phyloP scores from a whole-genome alignment of 768 basidiomycete genomes.

The Panaeolus cyanescens region DNA sequence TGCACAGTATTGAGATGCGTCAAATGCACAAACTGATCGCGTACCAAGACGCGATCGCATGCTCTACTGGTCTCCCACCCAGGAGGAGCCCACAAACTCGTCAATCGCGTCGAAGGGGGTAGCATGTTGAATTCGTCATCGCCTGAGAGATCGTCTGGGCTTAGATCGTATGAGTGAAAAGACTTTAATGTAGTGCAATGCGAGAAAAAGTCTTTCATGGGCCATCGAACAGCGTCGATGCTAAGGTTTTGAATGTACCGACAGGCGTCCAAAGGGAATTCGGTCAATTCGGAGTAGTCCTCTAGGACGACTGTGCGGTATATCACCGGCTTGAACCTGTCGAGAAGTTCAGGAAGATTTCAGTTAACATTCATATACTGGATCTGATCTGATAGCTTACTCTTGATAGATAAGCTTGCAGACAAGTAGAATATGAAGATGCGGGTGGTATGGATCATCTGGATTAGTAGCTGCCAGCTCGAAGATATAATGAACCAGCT shows the following conservation, averaged over 20 bases:
- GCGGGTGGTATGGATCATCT: not conserved
- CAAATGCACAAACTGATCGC: not conserved
- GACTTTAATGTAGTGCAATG: not conserved
- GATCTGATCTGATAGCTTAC: not conserved
- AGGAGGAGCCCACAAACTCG: not conserved
- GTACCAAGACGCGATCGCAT: not conserved
- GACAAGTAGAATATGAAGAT: not conserved
- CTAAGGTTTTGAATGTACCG: not conserved
- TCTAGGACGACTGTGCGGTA: not conserved
- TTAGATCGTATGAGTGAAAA: not conserved
- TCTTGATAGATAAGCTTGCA: not conserved
- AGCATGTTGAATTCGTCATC: not conserved
- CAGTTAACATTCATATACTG: no score
- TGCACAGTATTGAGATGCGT: not conserved
- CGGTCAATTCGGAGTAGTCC: not conserved
- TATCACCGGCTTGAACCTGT: not conserved
- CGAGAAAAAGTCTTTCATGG: not conserved
- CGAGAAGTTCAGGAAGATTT: no score
- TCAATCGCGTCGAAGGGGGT: not conserved
- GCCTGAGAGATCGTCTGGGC: not conserved
- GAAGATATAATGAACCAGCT: not conserved
- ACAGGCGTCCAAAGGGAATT: not conserved
- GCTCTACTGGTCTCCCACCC: not conserved
- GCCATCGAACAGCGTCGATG: not conserved
- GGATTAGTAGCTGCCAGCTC: not conserved